Evolutionary conservation across 352 stramenopile genomes (phyloP), one percentile per base, ranked within the genome.

Genomic region (Pythium brachiatum): DNA sequence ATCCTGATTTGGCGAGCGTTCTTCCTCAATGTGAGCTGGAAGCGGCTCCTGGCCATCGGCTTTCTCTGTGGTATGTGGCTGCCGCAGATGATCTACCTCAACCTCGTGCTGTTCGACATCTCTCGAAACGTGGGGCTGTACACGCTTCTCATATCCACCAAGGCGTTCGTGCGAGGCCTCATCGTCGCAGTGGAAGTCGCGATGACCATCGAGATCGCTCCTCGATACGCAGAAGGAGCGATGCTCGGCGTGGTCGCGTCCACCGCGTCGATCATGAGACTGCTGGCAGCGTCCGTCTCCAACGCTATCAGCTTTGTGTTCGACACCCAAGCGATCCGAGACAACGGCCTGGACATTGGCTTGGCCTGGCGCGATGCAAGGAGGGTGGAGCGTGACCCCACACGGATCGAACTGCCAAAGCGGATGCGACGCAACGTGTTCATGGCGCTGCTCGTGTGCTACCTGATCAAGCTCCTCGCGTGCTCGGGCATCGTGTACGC

Each of bases 191-290:
- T 88, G 20, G 66, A 83, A 39, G 59, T 75, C 11, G 62, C 65
- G 13, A 59, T 85, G 27, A 67, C 66, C 1, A 70, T 81, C 1
- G 81, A 90, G 64, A 86, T 88, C 36, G 74, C 78, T 9, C 77
- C 76, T 9, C 64, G 72, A 1, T 75, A 73, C 26, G 77, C 69
- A 20, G 81, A 90, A 74, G 81, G 81, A 8, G 75, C 78, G 4
- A 78, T 81, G 7, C 44, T 86, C 0, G 81, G 81, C 7, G 52
- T 83, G 9, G 57, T 90, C 54, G 71, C 81, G 29, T 88, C 81
- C 0, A 75, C 84, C 63, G 70, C 70, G 13, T 75, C 62, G 13
- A 82, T 83, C 57, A 81, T 84, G 73, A 53, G 76, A 18, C 53
- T 88, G 15, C 39, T 86, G 0, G 70, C 74, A 0, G 76, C 76